Conservation (phyloP, 352 stramenopile genomes). For the Saprolegnia parasitica region DNA sequence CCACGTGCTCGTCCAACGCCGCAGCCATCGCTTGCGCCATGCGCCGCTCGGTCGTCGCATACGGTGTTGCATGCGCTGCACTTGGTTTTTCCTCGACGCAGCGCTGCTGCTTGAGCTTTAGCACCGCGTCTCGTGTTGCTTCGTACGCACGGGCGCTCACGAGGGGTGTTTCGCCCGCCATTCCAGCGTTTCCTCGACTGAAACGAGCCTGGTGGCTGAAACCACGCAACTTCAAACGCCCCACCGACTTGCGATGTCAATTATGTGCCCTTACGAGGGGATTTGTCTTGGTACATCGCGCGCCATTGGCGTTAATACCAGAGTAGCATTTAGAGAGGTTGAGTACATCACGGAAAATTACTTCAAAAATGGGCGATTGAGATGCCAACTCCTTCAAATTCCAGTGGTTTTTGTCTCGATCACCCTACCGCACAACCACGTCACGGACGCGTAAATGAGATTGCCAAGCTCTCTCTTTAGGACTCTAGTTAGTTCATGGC, state of each 20-base stretch:
- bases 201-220: neutral
- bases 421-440: too few relatives aligned
- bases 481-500: too few relatives aligned
- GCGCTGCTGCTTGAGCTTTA: conserved; percentile 10
- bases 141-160: conserved; percentile 18
- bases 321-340: too few relatives aligned
- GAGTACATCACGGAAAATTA: too few relatives aligned
- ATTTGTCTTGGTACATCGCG: neutral
- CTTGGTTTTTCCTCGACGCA: neutral
- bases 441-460: too few relatives aligned
- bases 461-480: too few relatives aligned
- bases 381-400: too few relatives aligned
- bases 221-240: neutral
- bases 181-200: neutral
- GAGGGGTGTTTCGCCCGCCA: neutral
- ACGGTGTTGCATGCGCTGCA: neutral
- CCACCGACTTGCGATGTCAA: neutral
- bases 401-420: too few relatives aligned
- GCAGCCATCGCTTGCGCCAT: neutral
- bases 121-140: conserved; percentile 17
- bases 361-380: too few relatives aligned
- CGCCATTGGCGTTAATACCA: neutral
- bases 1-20: conserved; percentile 14
- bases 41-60: neutral
- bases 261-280: too few relatives aligned